phyloP scores from a whole-genome alignment of 2,329 filamentous ascomycete genomes.

The Thermoascus crustaceus region DNA sequence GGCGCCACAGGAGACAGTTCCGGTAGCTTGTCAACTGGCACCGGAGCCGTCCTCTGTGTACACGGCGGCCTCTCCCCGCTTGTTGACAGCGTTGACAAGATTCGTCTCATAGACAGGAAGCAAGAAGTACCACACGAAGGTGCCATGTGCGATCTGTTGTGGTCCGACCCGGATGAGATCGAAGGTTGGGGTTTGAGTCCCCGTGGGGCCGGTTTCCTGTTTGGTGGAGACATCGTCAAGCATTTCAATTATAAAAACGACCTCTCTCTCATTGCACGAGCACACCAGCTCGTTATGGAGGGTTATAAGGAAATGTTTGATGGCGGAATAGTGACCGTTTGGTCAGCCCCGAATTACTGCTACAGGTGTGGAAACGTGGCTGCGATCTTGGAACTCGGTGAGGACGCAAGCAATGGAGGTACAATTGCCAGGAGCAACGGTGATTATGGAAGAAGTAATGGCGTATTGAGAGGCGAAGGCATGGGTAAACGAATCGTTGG shows the following conservation, averaged over 20 bases:
- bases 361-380: conserved; percentile 95
- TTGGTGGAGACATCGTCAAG: conserved; percentile 91
- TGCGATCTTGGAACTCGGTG: conserved; percentile 83
- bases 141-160: conserved; percentile 96
- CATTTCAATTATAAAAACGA: conserved; percentile 94
- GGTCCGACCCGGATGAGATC: conserved; percentile 97
- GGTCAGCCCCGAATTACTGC: conserved; percentile 95
- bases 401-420: conserved; percentile 70
- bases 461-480: conserved; percentile 44
- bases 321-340: conserved; percentile 92
- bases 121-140: conserved; percentile 98
- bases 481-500: conserved; percentile 46
- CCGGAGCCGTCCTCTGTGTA: conserved; percentile 85
- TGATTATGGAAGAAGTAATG: conserved; percentile 35
- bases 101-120: conserved; percentile 86
- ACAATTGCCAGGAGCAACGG: conserved; percentile 57
- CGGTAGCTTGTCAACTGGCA: conserved; percentile 40
- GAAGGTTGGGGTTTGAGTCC: conserved; percentile 94
- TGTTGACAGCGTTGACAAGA: conserved; percentile 91
- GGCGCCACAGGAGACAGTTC: conserved; percentile 64
- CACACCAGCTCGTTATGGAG: conserved; percentile 98
- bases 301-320: conserved; percentile 99
- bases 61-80: conserved; percentile 88
- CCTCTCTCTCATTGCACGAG: conserved; percentile 81
- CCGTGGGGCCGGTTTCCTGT: conserved; percentile 89